Percentiles rank a stretch among this genome's conserved stretches.
These are phyloP conservation scores for Penicillium aurantiogriseum DNA, from an alignment of 2,329 filamentous ascomycete species.

Conservation along the genomic window DNA sequence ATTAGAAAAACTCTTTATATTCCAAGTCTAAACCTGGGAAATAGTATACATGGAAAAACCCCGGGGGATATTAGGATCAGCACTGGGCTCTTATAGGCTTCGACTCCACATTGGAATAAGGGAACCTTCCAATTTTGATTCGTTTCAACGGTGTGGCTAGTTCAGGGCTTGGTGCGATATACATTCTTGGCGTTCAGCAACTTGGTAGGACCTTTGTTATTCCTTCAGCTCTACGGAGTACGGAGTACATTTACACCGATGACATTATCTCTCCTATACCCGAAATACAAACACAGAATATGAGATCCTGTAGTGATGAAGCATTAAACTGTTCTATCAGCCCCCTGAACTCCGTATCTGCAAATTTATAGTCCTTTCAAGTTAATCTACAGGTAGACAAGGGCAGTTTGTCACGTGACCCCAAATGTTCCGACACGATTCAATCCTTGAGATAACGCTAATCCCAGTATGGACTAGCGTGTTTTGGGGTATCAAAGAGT, in stretches of 20 bases:
- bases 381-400: not conserved
- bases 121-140: not conserved
- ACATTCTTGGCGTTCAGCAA: too few relatives aligned
- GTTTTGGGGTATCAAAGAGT: not conserved
- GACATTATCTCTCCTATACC: not conserved
- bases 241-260: too few relatives aligned
- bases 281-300: not conserved
- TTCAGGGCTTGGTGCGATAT: not conserved
- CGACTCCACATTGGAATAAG: not conserved
- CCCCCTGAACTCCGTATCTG: too few relatives aligned
- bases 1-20: not conserved
- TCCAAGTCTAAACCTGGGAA: not conserved
- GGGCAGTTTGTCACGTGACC: not conserved
- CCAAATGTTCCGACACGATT: not conserved
- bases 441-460: not conserved
- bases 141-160: slow-evolving; percentile 1
- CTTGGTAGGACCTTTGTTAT: not conserved
- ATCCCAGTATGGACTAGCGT: not conserved
- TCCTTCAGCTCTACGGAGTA: not conserved
- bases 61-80: slow-evolving; percentile 3
- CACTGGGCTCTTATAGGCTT: not conserved
- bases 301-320: not conserved
- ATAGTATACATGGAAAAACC: not conserved
- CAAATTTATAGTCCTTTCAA: too few relatives aligned
- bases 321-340: too few relatives aligned